These are phyloP conservation scores for Rhizoctonia solani DNA, from an alignment of 1,284 basidiomycete genomes.

Conservation along the genomic window DNA sequence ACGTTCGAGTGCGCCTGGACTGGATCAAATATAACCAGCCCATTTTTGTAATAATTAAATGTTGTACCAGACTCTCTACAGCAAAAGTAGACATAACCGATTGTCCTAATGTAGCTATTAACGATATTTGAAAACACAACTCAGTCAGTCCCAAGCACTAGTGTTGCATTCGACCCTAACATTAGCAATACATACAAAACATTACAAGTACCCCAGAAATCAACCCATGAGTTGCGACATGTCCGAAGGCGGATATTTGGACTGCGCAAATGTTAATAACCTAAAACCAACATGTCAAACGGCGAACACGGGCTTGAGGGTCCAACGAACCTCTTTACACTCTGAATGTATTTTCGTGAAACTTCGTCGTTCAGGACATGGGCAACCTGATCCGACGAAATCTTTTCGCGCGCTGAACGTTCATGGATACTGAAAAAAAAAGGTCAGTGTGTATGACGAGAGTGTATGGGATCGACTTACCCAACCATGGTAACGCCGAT, in stretches of 20 bases:
- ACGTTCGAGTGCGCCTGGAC: constrained; percentile 7
- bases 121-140: background rate
- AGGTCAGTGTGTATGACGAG: constrained; percentile 10
- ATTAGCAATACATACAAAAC: background rate
- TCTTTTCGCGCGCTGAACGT: constrained; percentile 95
- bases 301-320: background rate
- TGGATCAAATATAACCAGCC: constrained; percentile 13
- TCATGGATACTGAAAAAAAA: constrained; percentile 87
- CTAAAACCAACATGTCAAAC: constrained; percentile 51
- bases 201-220: constrained; percentile 38
- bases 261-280: constrained; percentile 91
- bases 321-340: constrained; percentile 78
- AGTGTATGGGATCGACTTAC: constrained; percentile 52
- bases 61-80: background rate
- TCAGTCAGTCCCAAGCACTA: background rate
- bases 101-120: constrained; percentile 14
- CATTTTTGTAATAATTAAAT: too few relatives aligned
- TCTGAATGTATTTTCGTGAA: constrained; percentile 98
- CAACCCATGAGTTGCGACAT: constrained; percentile 90
- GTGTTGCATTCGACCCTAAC: too few relatives aligned
- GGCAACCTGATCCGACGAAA: constrained; percentile 93
- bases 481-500: constrained; percentile 99
- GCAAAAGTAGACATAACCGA: constrained; percentile 15
- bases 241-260: constrained; percentile 89
- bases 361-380: constrained; percentile 99